Base-by-base conservation (phyloP, 2,329 filamentous ascomycete genomes). In the Ophiostoma himal-ulmi region DNA sequence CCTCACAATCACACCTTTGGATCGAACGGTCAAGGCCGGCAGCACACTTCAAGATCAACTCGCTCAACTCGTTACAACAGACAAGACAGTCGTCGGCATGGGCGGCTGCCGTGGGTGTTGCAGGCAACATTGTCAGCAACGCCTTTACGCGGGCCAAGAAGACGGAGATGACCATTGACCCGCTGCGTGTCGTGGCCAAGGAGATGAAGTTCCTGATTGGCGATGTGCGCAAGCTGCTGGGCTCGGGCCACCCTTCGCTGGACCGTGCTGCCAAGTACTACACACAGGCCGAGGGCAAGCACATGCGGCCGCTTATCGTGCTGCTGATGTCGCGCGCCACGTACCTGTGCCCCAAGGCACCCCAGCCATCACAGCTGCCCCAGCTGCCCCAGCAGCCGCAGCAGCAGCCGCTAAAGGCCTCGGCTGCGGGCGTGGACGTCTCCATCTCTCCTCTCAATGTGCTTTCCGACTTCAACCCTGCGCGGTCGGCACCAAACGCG, bases 261-360 rank as follows among this genome's bases (percentile, higher is more conserved):
- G 95, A 98, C 78, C 94, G 92, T 60, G 94, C 94, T 37, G 93
- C 95, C 69, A 99, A 99, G 81, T 99, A 99, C 84, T 99, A 99
- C 80, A 97, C 95, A 30, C 91, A 94, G 77, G 92, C 92, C 72
- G 93, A 98, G 83, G 95, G 95, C 73, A 99, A 99, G 83, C 95
- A 98, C 80, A 90, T 99, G 75, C 90, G 95, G 75, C 95, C 95
- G 39, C 87, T 97, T 79, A 91, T 99, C 72, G 94, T 99, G 39
- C 87, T 99, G 73, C 88, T 99, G 76, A 98, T 99, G 94, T 94
- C 94, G 73, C 88, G 94, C 78, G 95, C 95, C 5, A 97, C 94
- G 1, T 88, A 93, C n/a, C 82, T 93, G 70, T 84, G 91, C 84
- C 80, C 92, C 83, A 83, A 94, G 78, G 78, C 79, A 2, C 37